phyloP scores from a whole-genome alignment of 2,329 filamentous ascomycete species.

The Aspergillus bombycis region DNA sequence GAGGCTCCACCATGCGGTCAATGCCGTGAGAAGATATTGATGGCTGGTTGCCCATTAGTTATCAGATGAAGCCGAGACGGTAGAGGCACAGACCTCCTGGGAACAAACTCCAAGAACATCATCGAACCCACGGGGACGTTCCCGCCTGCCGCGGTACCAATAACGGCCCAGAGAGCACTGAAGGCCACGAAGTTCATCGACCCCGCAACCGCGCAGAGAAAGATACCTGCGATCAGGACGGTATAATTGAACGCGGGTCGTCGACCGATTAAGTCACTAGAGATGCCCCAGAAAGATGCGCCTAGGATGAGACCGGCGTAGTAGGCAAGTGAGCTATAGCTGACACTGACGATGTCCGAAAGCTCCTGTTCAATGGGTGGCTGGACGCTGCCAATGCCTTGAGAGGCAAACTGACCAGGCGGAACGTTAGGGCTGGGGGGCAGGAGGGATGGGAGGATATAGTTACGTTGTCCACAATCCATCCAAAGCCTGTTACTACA shows the following conservation, averaged over 20 bases:
- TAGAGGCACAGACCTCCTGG: background rate
- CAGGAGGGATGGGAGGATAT: background rate
- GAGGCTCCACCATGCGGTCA: background rate
- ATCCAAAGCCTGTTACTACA: background rate
- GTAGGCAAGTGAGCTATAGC: background rate
- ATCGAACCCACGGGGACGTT: conserved; percentile 33
- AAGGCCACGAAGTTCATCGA: conserved; percentile 18
- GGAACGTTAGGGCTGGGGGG: background rate
- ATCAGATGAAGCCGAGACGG: background rate
- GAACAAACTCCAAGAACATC: conserved; percentile 33
- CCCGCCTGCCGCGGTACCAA: conserved; percentile 32
- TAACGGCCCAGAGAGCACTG: conserved; percentile 33
- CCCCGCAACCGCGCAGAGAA: background rate
- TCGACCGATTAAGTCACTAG: background rate
- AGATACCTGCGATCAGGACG: background rate
- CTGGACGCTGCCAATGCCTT: background rate
- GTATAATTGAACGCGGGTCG: background rate
- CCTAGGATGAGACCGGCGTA: background rate
- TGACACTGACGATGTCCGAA: background rate
- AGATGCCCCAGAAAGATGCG: background rate
- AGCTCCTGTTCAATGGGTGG: background rate
- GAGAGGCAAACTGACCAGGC: background rate
- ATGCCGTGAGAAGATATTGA: background rate
- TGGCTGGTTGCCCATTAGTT: background rate
- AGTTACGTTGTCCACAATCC: background rate